Base-by-base conservation (phyloP, 805 yeast species). In the Saccharomycopsis fibuligera region DNA sequence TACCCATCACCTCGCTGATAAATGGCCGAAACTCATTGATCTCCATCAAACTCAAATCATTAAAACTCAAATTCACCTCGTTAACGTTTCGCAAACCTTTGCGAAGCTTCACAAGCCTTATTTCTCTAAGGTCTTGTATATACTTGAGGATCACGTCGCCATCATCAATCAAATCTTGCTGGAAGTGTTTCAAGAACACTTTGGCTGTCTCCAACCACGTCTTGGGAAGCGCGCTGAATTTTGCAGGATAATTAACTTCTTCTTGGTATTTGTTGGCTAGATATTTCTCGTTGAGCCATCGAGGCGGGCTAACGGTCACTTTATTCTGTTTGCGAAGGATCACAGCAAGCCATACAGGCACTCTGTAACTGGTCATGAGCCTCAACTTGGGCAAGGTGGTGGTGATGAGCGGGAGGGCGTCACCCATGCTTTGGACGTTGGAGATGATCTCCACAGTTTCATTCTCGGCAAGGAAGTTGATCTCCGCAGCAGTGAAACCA, bases 261-360 rank as follows among this genome's bases (percentile, higher is more conserved):
- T 76, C 81, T 19, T 83, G 86, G 56, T 84, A 78, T 38, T 74
- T 70, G 4, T 68, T 71, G 47, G 75, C 75, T 49, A 91, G 63
- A 44, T 69, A 69, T 17, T 69, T 68, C 41, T 76, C 64, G 8
- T 73, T 75, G 8, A 93, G 70, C 99, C 99, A 93, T 1, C 69
- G 73, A 0, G 99, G 99, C 12, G 89, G 83, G 6, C 87, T 80
- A 2, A 93, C 79, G 54, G 81, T 83, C 64, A 97, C 88, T 58
- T 89, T 83, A 41, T 81, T 83, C 62, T 93, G 98, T 41, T 82
- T 79, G 59, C 87, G 88, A 44, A 93, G 68, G 19, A 90, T 67
- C 5, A 90, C 61, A 0, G 97, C 98, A 19, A 86, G 68, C 98
- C 98, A 93, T 1, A 91, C 54, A 0, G 96, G 95, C 0, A 93